Evolutionary conservation across 2,329 filamentous ascomycete genomes (phyloP), one percentile per base, ranked within the genome.

Genomic region (Calonectria ilicicola): DNA sequence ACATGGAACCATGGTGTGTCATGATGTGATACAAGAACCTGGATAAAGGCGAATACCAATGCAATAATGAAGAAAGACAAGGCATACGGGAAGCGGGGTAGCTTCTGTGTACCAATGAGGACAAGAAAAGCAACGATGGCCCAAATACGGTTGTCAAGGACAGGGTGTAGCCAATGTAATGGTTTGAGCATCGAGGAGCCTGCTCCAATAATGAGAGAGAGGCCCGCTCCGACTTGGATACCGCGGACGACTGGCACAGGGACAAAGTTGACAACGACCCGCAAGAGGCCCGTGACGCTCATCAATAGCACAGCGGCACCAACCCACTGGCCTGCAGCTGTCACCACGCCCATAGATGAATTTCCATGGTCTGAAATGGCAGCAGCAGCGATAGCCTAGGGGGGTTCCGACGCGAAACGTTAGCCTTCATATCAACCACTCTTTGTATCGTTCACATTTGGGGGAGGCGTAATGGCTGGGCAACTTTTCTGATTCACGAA

Each of bases 161-260:
- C 91, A 0, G 93, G 91, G 5, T 85, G 81, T 1, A 87, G 84
- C 95, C 95, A 98, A 15, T 87, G 86, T 5, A 98, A 87, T 2
- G 91, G 91, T 21, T 89, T 86, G 15, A 97, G 87, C 70, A 97
- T 88, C 58, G 87, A 89, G 0, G 88, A 87, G 3, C 94, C 95
- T 9, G 95, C 94, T 15, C 94, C 93, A 70, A 98, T 89, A 67
- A 95, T 90, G 19, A 98, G 89, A 19, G 93, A 95, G 60, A 98
- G 87, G 1, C 96, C 96, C 5, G 96, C 96, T 44, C 96, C 96
- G 60, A 98, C 91, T 84, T 98, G 97, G 76, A 98, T 98, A 35
- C 96, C 96, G 82, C 98, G 98, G 66, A 98, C 93, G 0, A 98
- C 93, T 0, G 96, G 94, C 17, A 96, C 91, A 0, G 96, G 96